Conservation (phyloP, 176 grass and related monocot species). For the Elymus sibiricus region DNA sequence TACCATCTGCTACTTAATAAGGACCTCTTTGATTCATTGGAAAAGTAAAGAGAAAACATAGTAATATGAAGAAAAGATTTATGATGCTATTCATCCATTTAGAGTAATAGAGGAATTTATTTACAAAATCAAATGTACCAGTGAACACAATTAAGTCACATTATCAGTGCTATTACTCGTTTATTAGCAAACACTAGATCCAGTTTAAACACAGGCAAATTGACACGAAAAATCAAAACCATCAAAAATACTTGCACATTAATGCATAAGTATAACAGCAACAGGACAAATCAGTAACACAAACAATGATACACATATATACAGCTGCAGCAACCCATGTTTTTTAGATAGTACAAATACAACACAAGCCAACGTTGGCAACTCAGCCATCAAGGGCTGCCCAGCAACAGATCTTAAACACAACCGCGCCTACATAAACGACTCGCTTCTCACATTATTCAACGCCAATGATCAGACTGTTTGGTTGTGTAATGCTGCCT, state of each 20-base stretch:
- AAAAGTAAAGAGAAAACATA: too few species aligned
- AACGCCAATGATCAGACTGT: constrained; percentile 18
- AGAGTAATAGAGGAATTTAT: too few species aligned
- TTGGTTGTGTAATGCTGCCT: constrained; percentile 13
- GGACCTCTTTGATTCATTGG: too few species aligned
- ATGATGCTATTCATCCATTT: too few species aligned
- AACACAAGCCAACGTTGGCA: constrained; percentile 17
- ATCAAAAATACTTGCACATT: not conserved
- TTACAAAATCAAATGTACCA: too few species aligned
- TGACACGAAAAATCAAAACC: not conserved
- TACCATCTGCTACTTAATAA: too few species aligned
- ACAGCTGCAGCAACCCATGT: constrained; percentile 25
- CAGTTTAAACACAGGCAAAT: too few species aligned
- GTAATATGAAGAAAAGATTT: too few species aligned
- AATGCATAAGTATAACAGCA: not conserved
- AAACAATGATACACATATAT: constrained; percentile 29
- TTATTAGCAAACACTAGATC: too few species aligned
- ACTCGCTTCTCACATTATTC: constrained; percentile 11
- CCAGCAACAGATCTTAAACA: not conserved
- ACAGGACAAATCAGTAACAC: constrained; percentile 2
- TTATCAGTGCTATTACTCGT: too few species aligned
- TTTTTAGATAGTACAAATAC: not conserved
- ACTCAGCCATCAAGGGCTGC: not conserved
- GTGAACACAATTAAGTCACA: too few species aligned
- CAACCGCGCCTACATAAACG: not conserved